Conservation (phyloP, 139 green algal genomes). For the Haematococcus lacustris region DNA sequence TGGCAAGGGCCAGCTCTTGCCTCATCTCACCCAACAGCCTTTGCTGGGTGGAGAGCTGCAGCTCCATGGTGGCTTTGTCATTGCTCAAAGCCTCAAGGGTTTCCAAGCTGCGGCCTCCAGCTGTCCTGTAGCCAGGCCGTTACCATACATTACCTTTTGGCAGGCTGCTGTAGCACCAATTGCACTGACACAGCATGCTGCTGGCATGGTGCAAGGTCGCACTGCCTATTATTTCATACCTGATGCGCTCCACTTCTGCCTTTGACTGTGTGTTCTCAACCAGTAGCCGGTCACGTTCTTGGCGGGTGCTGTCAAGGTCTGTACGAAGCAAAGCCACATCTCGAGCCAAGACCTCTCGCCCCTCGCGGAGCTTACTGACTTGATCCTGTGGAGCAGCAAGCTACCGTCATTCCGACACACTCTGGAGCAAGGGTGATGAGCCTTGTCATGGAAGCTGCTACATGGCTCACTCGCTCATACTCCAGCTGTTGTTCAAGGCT, state of each 20-base stretch:
- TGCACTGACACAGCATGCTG: neutral
- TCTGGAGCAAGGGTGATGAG: neutral
- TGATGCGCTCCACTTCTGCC: slow-evolving; percentile 17
- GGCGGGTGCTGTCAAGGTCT: slow-evolving; percentile 34
- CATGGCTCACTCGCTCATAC: slow-evolving; percentile 35
- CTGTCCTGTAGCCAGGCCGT: slow-evolving; percentile 1
- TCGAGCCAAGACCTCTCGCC: slow-evolving; percentile 27
- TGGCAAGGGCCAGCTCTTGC: slow-evolving; percentile 36
- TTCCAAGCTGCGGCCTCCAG: slow-evolving; percentile 39
- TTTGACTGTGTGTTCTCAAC: slow-evolving; percentile 9
- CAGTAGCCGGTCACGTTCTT: slow-evolving; percentile 25
- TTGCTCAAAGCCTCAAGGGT: slow-evolving; percentile 40
- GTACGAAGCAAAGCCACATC: slow-evolving; percentile 37
- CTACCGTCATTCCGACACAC: neutral
- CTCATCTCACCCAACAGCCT: slow-evolving; percentile 39
- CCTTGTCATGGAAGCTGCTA: no score
- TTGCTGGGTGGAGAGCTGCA: slow-evolving; percentile 42
- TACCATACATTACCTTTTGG: neutral
- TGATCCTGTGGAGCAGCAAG: slow-evolving; percentile 22
- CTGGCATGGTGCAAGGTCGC: no score
- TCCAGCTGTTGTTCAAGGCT: slow-evolving; percentile 34
- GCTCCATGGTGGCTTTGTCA: slow-evolving; percentile 49
- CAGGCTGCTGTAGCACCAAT: neutral
- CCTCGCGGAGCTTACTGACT: slow-evolving; percentile 39
- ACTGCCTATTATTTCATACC: no score